A percentile compares a stretch with the other conserved stretches of the same genome.
Evolutionary conservation across 2,329 filamentous ascomycete species (phyloP).

Genomic region (Scytalidium sp.): DNA sequence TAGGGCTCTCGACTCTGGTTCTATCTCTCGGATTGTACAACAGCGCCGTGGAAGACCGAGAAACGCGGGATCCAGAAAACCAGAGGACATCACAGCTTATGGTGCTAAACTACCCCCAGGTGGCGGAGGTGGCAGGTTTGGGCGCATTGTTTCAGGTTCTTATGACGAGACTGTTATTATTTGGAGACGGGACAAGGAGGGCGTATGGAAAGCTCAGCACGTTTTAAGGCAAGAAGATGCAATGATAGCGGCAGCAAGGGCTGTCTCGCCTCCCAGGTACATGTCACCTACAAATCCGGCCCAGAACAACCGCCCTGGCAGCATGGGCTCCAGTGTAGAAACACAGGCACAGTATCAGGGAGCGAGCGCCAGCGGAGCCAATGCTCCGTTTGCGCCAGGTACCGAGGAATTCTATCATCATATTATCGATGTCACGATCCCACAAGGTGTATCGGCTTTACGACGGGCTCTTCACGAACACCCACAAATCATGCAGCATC

Average conservation of each 20-base stretch:
- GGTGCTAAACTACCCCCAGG: slow-evolving; percentile 88
- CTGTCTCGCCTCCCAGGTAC: slow-evolving; percentile 12
- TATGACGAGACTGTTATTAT: slow-evolving; percentile 96
- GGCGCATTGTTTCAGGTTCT: slow-evolving; percentile 93
- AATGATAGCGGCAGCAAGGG: slow-evolving; percentile 36
- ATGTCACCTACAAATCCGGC: not conserved
- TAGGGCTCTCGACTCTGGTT: slow-evolving; percentile 51
- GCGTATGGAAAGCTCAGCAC: slow-evolving; percentile 78
- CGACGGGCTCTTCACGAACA: slow-evolving; percentile 17
- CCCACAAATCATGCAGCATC: slow-evolving; percentile 29
- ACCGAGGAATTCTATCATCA: slow-evolving; percentile 38
- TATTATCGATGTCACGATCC: slow-evolving; percentile 52
- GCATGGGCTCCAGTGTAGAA: not conserved
- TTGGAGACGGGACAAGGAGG: slow-evolving; percentile 83
- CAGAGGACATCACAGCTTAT: slow-evolving; percentile 73
- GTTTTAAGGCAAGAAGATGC: slow-evolving; percentile 73
- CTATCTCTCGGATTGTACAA: slow-evolving; percentile 27
- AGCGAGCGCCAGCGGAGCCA: slow-evolving; percentile 7
- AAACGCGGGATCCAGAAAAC: slow-evolving; percentile 66
- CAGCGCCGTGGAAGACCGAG: slow-evolving; percentile 33
- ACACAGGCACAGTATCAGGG: slow-evolving; percentile 10
- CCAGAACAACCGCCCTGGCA: not conserved
- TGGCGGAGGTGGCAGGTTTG: slow-evolving; percentile 84
- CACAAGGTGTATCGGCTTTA: slow-evolving; percentile 45
- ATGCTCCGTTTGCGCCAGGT: slow-evolving; percentile 28